Evolutionary conservation across 208 protist species (phyloP), one percentile per base, ranked within the genome.

Genomic region (Strigomonas culicis): DNA sequence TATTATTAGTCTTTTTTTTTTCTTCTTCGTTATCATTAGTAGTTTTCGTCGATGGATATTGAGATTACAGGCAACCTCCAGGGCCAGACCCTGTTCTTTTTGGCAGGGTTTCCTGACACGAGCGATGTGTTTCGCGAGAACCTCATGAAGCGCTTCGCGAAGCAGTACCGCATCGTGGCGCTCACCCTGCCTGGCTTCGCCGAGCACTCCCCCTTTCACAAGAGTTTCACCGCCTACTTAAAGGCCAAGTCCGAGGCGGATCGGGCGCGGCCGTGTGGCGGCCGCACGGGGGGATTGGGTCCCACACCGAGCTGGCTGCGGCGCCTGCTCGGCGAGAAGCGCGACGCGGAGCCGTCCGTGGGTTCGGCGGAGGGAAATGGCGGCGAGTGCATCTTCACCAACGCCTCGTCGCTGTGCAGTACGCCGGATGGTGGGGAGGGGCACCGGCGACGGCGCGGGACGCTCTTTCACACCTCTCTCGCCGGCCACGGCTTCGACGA

Each of bases 61-160:
- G 47, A 75, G n/a, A 88, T 93, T 11, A 86, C 80, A 11, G 87
- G 84, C 2, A 93, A 93, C 57, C 32, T 84, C 11, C 56, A 71
- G 22, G 85, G 81, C 0, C 76, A 72, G 19, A 94, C 84, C 0
- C 74, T 89, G 17, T 72, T 94, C 56, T 86, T 94, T 50, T 36
- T 94, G 22, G 72, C 82, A 0, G 84, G 88, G 1, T 94, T 80
- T 76, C 88, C 84, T 0, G 88, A 94, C 68, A 91, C 80, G 6
- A 79, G 72, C 25, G 79, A 91, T 72, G 74, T 94, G 11, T 94
- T 91, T 61, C 77, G 75, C 31, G 68, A 74, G 11, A 94, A 91
- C 66, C 39, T 91, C 10, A 88, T 91, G 77, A 59, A 63, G 0
- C n/a, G 59, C 8, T 59, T 91, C 15, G 74, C 68, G 24, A 21